Conservation (phyloP, 495 filamentous ascomycete genomes). For the Sporormia fimetaria region DNA sequence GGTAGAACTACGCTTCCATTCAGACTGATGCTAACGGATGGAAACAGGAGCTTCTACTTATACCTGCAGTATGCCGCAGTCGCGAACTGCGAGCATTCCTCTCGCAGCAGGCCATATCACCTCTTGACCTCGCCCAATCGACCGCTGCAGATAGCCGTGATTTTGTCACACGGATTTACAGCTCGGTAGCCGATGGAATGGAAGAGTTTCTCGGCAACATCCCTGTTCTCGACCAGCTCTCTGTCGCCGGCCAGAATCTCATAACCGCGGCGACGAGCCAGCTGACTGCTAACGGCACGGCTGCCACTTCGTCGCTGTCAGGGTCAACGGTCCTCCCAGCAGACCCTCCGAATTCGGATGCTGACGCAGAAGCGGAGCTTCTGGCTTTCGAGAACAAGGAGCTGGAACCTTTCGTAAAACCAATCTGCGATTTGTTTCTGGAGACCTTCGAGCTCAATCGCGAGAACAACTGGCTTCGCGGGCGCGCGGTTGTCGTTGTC, state of each 20-base stretch:
- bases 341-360: conserved; percentile 33
- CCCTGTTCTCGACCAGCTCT: conserved; percentile 88
- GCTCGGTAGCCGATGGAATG: conserved; percentile 94
- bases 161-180: conserved; percentile 88
- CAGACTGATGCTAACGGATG: background rate
- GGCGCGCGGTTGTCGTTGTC: conserved; percentile 82
- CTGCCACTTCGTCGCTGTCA: conserved; percentile 20
- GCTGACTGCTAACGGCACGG: conserved; percentile 39
- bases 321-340: conserved; percentile 4
- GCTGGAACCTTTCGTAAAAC: conserved; percentile 90
- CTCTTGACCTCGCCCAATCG: conserved; percentile 30
- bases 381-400: conserved; percentile 86
- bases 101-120: conserved; percentile 67
- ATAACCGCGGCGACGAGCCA: conserved; percentile 80
- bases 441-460: conserved; percentile 91
- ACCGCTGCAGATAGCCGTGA: conserved; percentile 61
- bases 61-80: conserved; percentile 89
- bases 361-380: conserved; percentile 81
- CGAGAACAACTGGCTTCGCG: conserved; percentile 88
- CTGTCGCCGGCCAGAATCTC: conserved; percentile 81
- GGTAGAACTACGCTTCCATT: background rate
- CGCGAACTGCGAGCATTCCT: conserved; percentile 88
- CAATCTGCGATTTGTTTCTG: conserved; percentile 94
- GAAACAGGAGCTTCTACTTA: conserved; percentile 52
- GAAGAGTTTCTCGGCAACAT: conserved; percentile 95